Evolutionary conservation across 345 rosid species (phyloP), one percentile per base, ranked within the genome.

Genomic region (Eutrema japonicum): DNA sequence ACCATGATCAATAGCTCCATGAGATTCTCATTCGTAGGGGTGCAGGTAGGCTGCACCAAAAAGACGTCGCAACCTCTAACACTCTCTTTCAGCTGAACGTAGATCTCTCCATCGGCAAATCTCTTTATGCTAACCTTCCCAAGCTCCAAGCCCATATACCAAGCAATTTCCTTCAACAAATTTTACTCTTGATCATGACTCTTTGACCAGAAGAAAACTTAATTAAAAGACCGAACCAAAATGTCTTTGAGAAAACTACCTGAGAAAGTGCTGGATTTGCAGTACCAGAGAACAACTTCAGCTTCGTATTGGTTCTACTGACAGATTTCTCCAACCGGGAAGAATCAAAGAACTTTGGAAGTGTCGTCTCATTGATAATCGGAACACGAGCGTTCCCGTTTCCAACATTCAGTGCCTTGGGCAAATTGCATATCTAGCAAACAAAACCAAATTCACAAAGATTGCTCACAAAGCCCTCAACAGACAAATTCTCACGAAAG

Each of bases 1-100:
- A 95, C 80, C 98, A 95, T 88, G 52, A 95, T 80, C 55, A 92
- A 82, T 2, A 92, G 85, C 83, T 95, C 99, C 99, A 95, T 90
- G 43, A 95, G 98, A 82, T 95, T 92, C 83, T 92, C 98, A 77
- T 92, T 95, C 5, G 98, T 93, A 6, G 99, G 99, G 64, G 98
- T 96, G 43, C 96, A 92, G 8, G 99, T 90, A 56, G 99, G 94
- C 73, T 95, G 99, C 64, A 95, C 90, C 63, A 95, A 84, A 78
- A 73, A 95, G 8, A 95, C 99, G 38, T 92, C 98, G 53, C 97
- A 95, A 16, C 99, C 99, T 77, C 99, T 83, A 68, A 92, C 99
- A 82, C 99, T 95, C 76, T 95, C 99, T 86, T 92, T 85, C 60
- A 90, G 80, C 74, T 92, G 98, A 76, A 95, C 96, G 68, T 95